These are phyloP conservation scores for Cudoniella acicularis DNA, from an alignment of 495 filamentous ascomycete genomes.

Conservation along the genomic window DNA sequence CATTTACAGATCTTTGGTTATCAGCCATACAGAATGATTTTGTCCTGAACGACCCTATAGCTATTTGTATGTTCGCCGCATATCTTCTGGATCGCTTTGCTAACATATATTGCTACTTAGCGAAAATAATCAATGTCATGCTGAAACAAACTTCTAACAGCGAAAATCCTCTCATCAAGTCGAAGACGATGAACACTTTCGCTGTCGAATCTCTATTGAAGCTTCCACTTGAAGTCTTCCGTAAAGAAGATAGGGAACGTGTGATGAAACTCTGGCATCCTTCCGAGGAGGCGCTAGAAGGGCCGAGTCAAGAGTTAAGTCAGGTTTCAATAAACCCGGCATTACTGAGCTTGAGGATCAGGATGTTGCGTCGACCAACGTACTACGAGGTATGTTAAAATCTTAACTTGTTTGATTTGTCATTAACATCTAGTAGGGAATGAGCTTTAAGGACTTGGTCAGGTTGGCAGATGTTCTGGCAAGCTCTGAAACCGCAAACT, in stretches of 20 bases:
- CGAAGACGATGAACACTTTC: slow-evolving; percentile 10
- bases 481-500: slow-evolving; percentile 1
- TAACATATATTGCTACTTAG: slow-evolving; percentile 3
- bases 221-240: slow-evolving; percentile 21
- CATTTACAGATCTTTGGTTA: slow-evolving; percentile 18
- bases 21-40: slow-evolving; percentile 7
- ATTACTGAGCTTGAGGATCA: slow-evolving; percentile 42
- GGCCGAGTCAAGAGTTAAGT: background rate
- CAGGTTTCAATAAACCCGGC: slow-evolving; percentile 12
- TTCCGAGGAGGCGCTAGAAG: background rate
- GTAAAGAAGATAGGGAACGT: slow-evolving; percentile 33
- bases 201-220: slow-evolving; percentile 15
- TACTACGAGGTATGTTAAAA: slow-evolving; percentile 41
- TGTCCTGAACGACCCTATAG: slow-evolving; percentile 9
- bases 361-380: slow-evolving; percentile 43
- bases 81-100: background rate
- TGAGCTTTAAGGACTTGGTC: slow-evolving; percentile 34
- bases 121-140: slow-evolving; percentile 21
- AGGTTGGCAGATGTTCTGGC: slow-evolving; percentile 26
- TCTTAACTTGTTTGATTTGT: background rate
- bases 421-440: slow-evolving; percentile 23
- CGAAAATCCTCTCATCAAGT: slow-evolving; percentile 14
- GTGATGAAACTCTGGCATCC: slow-evolving; percentile 28
- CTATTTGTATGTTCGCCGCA: slow-evolving; percentile 6
- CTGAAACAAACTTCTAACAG: slow-evolving; percentile 3